phyloP scores from a whole-genome alignment of 2,329 filamentous ascomycete genomes.

The Cladobotryum protrusum region DNA sequence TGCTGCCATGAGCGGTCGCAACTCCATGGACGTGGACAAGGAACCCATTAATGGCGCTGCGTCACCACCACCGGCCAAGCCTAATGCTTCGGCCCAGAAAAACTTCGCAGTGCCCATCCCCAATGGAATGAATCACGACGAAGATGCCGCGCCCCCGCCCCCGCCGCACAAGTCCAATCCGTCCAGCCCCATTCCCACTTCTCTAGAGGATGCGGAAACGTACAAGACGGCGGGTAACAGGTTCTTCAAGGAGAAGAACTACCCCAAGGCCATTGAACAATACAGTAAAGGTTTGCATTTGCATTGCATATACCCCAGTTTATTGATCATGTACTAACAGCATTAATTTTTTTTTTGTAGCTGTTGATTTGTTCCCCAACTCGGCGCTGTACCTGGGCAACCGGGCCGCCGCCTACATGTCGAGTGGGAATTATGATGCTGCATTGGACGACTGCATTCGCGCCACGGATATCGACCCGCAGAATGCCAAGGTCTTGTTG shows the following conservation, averaged over 20 bases:
- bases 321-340: neutral
- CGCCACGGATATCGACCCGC: constrained; percentile 75
- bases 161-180: constrained; percentile 65
- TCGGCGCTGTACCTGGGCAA: constrained; percentile 91
- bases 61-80: constrained; percentile 30
- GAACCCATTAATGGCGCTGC: constrained; percentile 50
- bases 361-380: constrained; percentile 78
- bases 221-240: constrained; percentile 94
- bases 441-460: constrained; percentile 82
- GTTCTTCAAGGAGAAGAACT: constrained; percentile 93
- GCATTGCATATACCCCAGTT: neutral
- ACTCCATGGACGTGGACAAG: constrained; percentile 72
- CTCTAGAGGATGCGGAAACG: constrained; percentile 72
- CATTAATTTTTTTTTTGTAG: constrained; percentile 40
- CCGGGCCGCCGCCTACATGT: constrained; percentile 90
- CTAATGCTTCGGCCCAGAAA: constrained; percentile 32
- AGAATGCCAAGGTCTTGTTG: constrained; percentile 81
- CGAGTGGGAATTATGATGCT: constrained; percentile 68
- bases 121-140: constrained; percentile 36
- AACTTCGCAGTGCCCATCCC: constrained; percentile 50
- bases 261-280: constrained; percentile 78
- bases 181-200: constrained; percentile 48
- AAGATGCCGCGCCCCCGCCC: constrained; percentile 52
- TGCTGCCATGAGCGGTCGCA: constrained; percentile 50
- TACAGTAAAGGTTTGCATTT: constrained; percentile 77